These are phyloP conservation scores for Tuber brumale DNA, from an alignment of 495 filamentous ascomycete species.

Conservation along the genomic window DNA sequence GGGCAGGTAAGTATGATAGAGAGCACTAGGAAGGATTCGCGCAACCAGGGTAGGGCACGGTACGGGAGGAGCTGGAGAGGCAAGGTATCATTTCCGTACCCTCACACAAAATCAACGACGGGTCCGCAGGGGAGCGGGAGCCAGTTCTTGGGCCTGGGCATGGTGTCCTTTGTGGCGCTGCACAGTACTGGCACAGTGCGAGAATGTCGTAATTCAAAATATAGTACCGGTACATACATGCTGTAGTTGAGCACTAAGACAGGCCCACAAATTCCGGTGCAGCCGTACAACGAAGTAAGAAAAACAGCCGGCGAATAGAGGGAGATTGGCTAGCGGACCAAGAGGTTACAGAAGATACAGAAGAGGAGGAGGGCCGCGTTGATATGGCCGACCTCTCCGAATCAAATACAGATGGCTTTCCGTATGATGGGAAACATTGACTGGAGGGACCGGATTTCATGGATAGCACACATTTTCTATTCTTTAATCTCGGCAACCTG, in stretches of 20 bases:
- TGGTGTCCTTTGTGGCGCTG: not conserved
- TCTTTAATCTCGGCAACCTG: slow-evolving; percentile 19
- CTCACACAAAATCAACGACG: not conserved
- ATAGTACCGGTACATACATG: not conserved
- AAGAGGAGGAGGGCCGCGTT: not conserved
- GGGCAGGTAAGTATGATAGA: slow-evolving; percentile 4
- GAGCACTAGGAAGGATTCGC: slow-evolving; percentile 10
- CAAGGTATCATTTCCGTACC: not conserved
- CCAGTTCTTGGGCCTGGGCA: not conserved
- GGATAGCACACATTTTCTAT: slow-evolving; percentile 15
- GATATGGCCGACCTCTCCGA: slow-evolving; percentile 1
- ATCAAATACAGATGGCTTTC: slow-evolving; percentile 4
- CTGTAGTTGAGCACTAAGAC: slow-evolving; percentile 17
- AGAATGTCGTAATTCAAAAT: not conserved
- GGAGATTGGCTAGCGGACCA: not conserved
- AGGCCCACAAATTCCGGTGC: slow-evolving; percentile 6
- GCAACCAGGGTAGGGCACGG: slow-evolving; percentile 7
- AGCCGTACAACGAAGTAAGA: slow-evolving; percentile 21
- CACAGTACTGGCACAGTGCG: not conserved
- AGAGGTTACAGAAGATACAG: not conserved
- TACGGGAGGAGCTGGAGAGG: slow-evolving; percentile 18
- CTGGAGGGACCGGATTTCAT: slow-evolving; percentile 19
- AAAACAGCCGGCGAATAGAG: slow-evolving; percentile 6
- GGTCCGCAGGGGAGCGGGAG: not conserved
- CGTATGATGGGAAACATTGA: slow-evolving; percentile 27